These are phyloP conservation scores for Acaromyces ingoldii DNA, from an alignment of 1,284 basidiomycete genomes.

Conservation along the genomic window DNA sequence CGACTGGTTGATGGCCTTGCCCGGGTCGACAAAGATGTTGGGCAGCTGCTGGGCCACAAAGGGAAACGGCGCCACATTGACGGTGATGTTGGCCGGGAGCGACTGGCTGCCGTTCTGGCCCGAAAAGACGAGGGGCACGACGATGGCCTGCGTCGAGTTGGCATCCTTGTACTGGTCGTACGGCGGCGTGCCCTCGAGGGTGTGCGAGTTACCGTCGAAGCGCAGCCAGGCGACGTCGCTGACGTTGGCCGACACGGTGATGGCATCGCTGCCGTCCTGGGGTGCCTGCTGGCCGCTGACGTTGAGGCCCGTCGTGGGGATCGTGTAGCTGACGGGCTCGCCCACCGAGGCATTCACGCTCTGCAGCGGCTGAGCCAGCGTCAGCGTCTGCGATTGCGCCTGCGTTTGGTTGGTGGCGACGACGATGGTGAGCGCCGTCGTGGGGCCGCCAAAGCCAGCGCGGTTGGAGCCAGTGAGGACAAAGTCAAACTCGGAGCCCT, in stretches of 20 bases:
- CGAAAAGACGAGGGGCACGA: conserved; percentile 63
- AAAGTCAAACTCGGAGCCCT: conserved; percentile 33
- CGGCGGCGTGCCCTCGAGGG: conserved; percentile 64
- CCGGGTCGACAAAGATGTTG: conserved; percentile 24
- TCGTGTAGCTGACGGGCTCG: conserved; percentile 44
- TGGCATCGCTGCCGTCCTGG: conserved; percentile 20
- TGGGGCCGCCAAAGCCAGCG: conserved; percentile 32
- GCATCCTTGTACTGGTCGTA: conserved; percentile 47
- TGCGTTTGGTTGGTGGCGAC: conserved; percentile 15
- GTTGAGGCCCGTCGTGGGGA: conserved; percentile 56
- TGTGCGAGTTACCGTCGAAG: conserved; percentile 60
- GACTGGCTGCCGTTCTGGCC: conserved; percentile 56
- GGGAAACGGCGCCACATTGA: conserved; percentile 65
- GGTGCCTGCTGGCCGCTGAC: conserved; percentile 60
- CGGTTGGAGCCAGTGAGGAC: conserved; percentile 42
- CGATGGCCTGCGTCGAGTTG: not conserved
- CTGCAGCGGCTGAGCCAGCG: conserved; percentile 19
- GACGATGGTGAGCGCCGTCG: conserved; percentile 31
- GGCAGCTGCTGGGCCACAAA: conserved; percentile 63
- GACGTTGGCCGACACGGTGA: conserved; percentile 53
- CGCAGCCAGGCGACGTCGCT: conserved; percentile 61
- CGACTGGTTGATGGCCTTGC: conserved; percentile 17
- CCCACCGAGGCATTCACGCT: conserved; percentile 61
- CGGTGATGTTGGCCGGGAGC: conserved; percentile 58
- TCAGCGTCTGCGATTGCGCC: conserved; percentile 9